These are phyloP conservation scores for Dissoconium aciculare DNA, from an alignment of 2,329 filamentous ascomycete species.

Conservation along the genomic window DNA sequence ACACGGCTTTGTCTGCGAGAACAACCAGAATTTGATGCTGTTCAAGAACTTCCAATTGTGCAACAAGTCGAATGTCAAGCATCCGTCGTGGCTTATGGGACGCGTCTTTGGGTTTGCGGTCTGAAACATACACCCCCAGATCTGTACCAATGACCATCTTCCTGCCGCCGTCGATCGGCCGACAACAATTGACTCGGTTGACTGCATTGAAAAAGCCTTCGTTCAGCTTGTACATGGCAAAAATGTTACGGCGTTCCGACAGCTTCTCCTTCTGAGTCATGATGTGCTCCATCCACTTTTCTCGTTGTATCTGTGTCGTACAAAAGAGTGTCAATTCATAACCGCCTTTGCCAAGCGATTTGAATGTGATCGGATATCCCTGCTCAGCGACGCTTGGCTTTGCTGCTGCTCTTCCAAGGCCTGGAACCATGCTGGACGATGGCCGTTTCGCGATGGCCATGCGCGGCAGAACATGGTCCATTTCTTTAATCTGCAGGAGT, in stretches of 20 bases:
- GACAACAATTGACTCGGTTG: constrained; percentile 87
- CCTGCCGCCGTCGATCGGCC: constrained; percentile 85
- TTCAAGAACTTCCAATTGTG: constrained; percentile 89
- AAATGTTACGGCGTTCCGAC: constrained; percentile 58
- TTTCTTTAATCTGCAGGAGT: constrained; percentile 81
- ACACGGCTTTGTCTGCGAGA: constrained; percentile 79
- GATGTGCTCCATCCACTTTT: constrained; percentile 96
- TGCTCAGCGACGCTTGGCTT: constrained; percentile 45
- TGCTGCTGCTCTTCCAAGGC: constrained; percentile 37
- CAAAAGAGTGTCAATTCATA: constrained; percentile 87
- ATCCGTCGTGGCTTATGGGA: constrained; percentile 61
- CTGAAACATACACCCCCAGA: constrained; percentile 79
- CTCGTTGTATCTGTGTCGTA: constrained; percentile 66
- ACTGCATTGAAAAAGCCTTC: constrained; percentile 81
- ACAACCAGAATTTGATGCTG: constrained; percentile 87
- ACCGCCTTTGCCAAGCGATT: constrained; percentile 85
- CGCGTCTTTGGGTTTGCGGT: constrained; percentile 74
- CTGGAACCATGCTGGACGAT: constrained; percentile 66
- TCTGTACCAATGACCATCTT: constrained; percentile 94
- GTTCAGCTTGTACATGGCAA: constrained; percentile 53
- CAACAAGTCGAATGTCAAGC: constrained; percentile 73
- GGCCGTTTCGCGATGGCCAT: constrained; percentile 69
- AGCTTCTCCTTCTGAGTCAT: constrained; percentile 79
- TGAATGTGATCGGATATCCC: constrained; percentile 89
- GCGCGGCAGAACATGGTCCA: constrained; percentile 86